These are phyloP conservation scores for Trichoderma asperelloides DNA, from an alignment of 495 filamentous ascomycete species.

Conservation along the genomic window DNA sequence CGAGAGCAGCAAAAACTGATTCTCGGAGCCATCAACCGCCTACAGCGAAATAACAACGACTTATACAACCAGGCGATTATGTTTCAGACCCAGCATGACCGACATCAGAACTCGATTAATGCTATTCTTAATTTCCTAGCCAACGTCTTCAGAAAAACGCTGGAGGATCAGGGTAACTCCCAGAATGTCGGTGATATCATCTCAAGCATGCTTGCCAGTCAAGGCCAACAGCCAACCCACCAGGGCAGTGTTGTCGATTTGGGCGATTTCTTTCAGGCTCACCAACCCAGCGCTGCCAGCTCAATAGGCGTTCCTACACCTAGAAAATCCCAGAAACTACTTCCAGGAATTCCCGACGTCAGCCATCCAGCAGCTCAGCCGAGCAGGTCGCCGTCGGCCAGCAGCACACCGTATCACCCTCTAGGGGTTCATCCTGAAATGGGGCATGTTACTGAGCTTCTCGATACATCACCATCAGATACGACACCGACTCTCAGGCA, in stretches of 20 bases:
- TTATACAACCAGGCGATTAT: constrained; percentile 82
- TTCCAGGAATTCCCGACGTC: constrained; percentile 35
- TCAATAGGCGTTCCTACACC: neutral
- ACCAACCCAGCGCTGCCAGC: constrained; percentile 22
- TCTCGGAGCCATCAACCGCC: constrained; percentile 62
- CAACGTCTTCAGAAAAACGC: constrained; percentile 78
- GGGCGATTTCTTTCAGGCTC: constrained; percentile 49
- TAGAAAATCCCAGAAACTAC: constrained; percentile 31
- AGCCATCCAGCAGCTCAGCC: constrained; percentile 19
- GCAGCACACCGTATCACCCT: neutral
- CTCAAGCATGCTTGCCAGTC: constrained; percentile 55
- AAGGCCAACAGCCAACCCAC: constrained; percentile 35
- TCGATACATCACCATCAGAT: constrained; percentile 33
- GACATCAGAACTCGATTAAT: constrained; percentile 96
- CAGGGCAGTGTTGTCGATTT: constrained; percentile 67
- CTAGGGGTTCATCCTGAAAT: constrained; percentile 14
- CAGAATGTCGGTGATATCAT: constrained; percentile 66
- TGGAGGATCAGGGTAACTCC: constrained; percentile 49
- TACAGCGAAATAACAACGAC: constrained; percentile 77
- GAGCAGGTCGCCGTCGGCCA: constrained; percentile 18
- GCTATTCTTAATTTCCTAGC: constrained; percentile 95
- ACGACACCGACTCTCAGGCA: constrained; percentile 36
- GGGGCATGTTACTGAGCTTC: constrained; percentile 40
- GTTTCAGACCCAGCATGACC: constrained; percentile 85
- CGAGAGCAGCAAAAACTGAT: constrained; percentile 81